Base-by-base conservation (phyloP, 129 eudicot species). In the Artemisia annua region DNA sequence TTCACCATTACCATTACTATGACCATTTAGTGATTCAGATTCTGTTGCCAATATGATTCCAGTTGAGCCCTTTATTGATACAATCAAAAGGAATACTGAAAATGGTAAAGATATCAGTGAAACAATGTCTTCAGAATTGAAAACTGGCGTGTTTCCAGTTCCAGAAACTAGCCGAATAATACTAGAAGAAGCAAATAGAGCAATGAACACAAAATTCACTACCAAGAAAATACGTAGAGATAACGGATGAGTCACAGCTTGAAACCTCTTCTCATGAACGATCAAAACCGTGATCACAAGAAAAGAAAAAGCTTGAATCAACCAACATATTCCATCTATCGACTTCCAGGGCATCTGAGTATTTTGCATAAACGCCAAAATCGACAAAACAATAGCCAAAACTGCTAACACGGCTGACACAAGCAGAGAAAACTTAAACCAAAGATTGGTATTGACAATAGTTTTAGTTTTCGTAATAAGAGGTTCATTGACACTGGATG, bases 261-360 rank as follows among this genome's bases (percentile, higher is more conserved):
- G 63, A 56, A 93, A 89, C 70, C 74, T 87, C 84, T 77, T 89
- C 87, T 93, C 98, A 49, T 87, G 95, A 43, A 69, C 48, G 39
- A 93, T 64, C 16, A 93, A 72, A 43, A 87, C 69, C 3, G 83
- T 60, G 32, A 89, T 83, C 1, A 71, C 82, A 11, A 76, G 54
- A 63, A 87, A 85, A 59, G 95, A 84, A 4, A 86, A 3, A 1
- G 82, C 90, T 84, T 89, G 96, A 69, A 77, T 11, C 56, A 82
- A 54, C 98, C 98, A 90, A 76, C 68, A 87, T n/a, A 80, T 3
- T 5, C 92, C 88, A 73, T 92, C 86, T 8, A 83, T 50, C 1
- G 80, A 28, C 77, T 82, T 85, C 91, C 88, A 89, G 30, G 82
- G 69, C 11, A 30, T 39, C 10, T 74, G 82, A 35, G 62, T 48